phyloP scores from a whole-genome alignment of 2,329 filamentous ascomycete genomes.

The Fusarium keratoplasticum region DNA sequence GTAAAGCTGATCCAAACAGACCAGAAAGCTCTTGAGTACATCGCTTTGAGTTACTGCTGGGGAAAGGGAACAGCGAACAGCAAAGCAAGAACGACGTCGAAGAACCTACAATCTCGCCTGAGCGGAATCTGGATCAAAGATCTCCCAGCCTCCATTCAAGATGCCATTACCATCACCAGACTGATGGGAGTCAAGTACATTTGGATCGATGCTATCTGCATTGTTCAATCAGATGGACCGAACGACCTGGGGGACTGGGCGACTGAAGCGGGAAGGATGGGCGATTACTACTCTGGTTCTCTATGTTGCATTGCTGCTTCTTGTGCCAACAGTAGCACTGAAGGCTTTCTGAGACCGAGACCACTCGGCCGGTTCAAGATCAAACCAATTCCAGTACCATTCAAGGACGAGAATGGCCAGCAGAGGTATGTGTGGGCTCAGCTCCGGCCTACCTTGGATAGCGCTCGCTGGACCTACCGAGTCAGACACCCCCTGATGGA shows the following conservation, averaged over 20 bases:
- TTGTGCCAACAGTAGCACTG: neutral
- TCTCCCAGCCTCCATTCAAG: neutral
- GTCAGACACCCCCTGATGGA: neutral
- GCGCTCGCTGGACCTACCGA: neutral
- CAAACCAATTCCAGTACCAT: neutral
- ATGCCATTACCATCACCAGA: neutral
- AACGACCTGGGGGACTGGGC: neutral
- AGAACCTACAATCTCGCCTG: neutral
- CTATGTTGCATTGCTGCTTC: constrained; percentile 2
- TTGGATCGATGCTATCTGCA: constrained; percentile 8
- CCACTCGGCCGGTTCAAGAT: neutral
- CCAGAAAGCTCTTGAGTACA: neutral
- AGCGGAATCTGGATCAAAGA: neutral
- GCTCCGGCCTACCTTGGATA: neutral
- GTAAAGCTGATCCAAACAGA: neutral
- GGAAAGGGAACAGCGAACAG: neutral
- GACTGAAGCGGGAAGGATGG: constrained; percentile 4
- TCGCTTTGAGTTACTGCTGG: constrained; percentile 5
- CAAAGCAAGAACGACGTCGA: neutral
- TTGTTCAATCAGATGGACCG: neutral
- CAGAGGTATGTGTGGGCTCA: neutral
- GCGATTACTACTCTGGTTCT: neutral
- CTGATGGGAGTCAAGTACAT: neutral
- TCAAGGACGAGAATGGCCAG: neutral
- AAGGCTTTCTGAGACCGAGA: neutral